Evolutionary conservation across 1,139 yeast species (phyloP).

Genomic region (Suhomyces atakaporum): DNA sequence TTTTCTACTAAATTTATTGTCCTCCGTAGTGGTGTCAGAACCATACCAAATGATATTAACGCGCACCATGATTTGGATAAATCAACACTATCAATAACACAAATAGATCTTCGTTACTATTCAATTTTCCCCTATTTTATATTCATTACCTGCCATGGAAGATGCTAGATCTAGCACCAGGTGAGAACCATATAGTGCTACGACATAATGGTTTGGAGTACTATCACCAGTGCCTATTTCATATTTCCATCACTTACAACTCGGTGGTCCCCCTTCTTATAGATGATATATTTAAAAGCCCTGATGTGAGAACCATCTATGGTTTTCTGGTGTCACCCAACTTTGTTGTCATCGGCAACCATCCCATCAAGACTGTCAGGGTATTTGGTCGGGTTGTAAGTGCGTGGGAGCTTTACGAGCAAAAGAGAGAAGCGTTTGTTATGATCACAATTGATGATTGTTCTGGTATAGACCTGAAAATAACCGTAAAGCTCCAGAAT

Average conservation of each 20-base stretch:
- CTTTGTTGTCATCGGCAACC: slow-evolving; percentile 31
- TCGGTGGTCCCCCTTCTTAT: slow-evolving; percentile 29
- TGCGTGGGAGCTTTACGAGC: slow-evolving; percentile 6
- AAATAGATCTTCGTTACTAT: no score
- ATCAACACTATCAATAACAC: no score
- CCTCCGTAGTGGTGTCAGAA: no score
- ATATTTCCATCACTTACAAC: slow-evolving; percentile 30
- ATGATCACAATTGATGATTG: slow-evolving; percentile 28
- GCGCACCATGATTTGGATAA: no score
- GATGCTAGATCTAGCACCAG: slow-evolving; percentile 36
- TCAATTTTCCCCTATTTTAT: no score
- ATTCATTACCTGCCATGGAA: no score
- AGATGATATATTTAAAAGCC: slow-evolving; percentile 25
- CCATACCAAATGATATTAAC: no score
- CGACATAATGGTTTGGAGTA: slow-evolving; percentile 24
- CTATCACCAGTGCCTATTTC: slow-evolving; percentile 37
- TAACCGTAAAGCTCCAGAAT: slow-evolving; percentile 16
- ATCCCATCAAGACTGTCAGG: slow-evolving; percentile 32
- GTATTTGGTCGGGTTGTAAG: slow-evolving; percentile 32
- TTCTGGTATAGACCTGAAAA: slow-evolving; percentile 20
- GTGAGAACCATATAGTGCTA: slow-evolving; percentile 30
- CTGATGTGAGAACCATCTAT: slow-evolving; percentile 24
- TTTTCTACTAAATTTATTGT: no score
- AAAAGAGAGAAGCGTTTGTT: neutral
- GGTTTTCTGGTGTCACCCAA: slow-evolving; percentile 19